Evolutionary conservation across 257 asterid genomes (phyloP).

Genomic region (Capsicum pubescens): DNA sequence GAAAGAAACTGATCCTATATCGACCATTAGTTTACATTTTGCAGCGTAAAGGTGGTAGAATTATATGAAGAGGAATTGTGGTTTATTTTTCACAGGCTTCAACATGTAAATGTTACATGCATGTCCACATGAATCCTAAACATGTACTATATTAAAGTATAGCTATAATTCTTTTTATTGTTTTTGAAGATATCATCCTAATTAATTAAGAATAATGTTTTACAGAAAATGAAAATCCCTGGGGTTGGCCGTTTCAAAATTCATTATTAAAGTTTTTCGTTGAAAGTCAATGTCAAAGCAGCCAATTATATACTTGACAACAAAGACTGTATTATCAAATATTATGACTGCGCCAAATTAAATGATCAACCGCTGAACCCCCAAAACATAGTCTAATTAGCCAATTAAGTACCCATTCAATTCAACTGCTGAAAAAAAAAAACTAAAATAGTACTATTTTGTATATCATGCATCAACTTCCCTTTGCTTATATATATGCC

Average conservation of each 20-base stretch:
- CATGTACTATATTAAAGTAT: background rate
- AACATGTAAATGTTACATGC: background rate
- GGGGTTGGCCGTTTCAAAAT: constrained; percentile 26
- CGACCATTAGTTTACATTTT: background rate
- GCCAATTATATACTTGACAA: constrained; percentile 17
- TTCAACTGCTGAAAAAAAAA: background rate
- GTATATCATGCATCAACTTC: background rate
- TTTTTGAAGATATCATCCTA: background rate
- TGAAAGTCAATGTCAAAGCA: constrained; percentile 30
- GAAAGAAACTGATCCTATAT: background rate
- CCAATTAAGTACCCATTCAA: background rate
- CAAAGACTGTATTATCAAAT: background rate
- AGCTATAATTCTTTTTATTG: background rate
- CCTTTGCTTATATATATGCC: background rate
- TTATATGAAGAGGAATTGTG: background rate
- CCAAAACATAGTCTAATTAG: background rate
- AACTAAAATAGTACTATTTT: background rate
- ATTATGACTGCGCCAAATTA: background rate
- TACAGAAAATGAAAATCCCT: background rate
- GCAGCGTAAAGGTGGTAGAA: background rate
- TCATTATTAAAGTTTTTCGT: background rate
- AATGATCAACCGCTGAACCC: too few species aligned
- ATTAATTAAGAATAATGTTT: background rate
- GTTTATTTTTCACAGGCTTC: background rate
- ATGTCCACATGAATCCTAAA: too few species aligned